phyloP scores from a whole-genome alignment of 306 rosid genomes.

The Fragaria iinumae region DNA sequence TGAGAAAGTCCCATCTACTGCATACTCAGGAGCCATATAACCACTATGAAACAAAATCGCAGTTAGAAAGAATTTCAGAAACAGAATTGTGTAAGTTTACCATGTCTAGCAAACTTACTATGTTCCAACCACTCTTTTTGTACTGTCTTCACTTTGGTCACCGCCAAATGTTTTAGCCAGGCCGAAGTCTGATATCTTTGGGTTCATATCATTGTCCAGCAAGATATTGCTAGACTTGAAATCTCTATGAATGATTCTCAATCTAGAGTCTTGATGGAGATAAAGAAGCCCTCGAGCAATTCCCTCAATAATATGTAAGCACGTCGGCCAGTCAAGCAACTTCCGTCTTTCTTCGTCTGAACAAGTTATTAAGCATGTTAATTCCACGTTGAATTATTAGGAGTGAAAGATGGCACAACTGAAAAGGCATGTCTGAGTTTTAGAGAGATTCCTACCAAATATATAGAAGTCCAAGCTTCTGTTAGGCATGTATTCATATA shows the following conservation, averaged over 20 bases:
- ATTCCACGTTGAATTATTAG: not conserved
- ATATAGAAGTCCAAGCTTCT: constrained; percentile 46
- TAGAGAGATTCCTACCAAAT: constrained; percentile 28
- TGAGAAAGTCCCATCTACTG: constrained; percentile 41
- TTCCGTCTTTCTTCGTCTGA: not conserved
- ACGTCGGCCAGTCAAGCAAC: constrained; percentile 15
- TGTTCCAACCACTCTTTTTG: constrained; percentile 43
- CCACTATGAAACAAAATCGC: constrained; percentile 10
- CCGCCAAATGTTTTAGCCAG: constrained; percentile 40
- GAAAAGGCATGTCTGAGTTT: not conserved
- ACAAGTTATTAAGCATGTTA: not conserved
- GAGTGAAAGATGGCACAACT: not conserved
- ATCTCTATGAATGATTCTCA: constrained; percentile 40
- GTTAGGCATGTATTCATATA: constrained; percentile 40
- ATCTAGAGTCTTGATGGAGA: constrained; percentile 47
- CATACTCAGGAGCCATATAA: constrained; percentile 49
- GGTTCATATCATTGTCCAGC: constrained; percentile 8
- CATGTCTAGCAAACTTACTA: constrained; percentile 25
- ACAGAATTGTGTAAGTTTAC: not conserved
- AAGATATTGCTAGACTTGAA: constrained; percentile 44
- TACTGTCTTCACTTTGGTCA: constrained; percentile 30
- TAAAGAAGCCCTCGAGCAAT: constrained; percentile 35
- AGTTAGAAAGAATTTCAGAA: not conserved
- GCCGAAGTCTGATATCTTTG: constrained; percentile 47
- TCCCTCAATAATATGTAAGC: constrained; percentile 29